Base-by-base conservation (phyloP, 2,329 filamentous ascomycete species). In the Apiospora marii region DNA sequence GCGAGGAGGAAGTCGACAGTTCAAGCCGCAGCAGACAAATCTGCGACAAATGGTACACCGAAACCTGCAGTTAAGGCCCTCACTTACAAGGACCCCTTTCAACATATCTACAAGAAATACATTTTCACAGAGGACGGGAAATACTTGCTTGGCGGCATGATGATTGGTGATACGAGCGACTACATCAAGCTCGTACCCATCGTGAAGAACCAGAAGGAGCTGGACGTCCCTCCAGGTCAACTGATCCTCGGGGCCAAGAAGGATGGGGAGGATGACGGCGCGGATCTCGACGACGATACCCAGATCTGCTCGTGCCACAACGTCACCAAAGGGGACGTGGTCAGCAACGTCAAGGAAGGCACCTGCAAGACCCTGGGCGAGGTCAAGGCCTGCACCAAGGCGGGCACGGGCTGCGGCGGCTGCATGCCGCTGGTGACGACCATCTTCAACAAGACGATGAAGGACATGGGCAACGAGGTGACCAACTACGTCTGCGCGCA, bases 281-380 rank as follows among this genome's bases (percentile, higher is more conserved):
- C 93, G 76, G 94, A 97, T 78, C 87, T 97, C 75, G 89, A 92
- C 69, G 94, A 96, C 77, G 94, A 96, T 79, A 94, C 93, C 0
- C 95, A 98, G 80, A 92, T 98, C 74, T 98, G 95, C 82, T 96
- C 94, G 1, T 98, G 95, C 77, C 95, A 98, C 85, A 98, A 98
- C 80, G 95, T 98, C 58, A 92, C 91, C 34, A 98, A 98, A 81
- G 93, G 93, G 22, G 93, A 96, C 77, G 87, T 98, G 0, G 90
- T 92, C 64, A 88, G 88, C 5, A 86, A 85, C 1, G 89, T 96
- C 80, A 95, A 95, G 77, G 90, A 92, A 70, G 94, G 93, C 51
- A 91, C 88, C 2, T 97, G 94, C 86, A 96, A 93, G 80, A 92
- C 92, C 37, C 89, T 97, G 64, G 92, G 91, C 70, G 92, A 96